A percentile compares a stretch with the other conserved stretches of the same genome.
Evolutionary conservation across 2,329 filamentous ascomycete species (phyloP).

Genomic region (Aspergillus niger): DNA sequence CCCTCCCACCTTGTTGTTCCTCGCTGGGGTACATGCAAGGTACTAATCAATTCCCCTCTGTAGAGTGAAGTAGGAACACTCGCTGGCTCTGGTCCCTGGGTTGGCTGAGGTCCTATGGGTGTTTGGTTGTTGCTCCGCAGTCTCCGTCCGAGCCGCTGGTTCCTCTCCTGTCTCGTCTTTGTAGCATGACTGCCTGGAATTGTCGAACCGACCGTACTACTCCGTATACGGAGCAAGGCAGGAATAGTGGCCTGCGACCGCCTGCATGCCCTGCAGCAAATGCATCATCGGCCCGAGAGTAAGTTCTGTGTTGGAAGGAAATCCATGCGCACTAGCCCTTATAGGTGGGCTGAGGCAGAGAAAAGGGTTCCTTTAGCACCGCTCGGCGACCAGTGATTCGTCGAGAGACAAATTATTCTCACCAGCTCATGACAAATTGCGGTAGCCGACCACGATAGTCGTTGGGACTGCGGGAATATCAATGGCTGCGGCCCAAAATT

Average conservation of each 20-base stretch:
- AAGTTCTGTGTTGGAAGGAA: conserved; percentile 14
- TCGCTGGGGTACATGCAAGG: neutral
- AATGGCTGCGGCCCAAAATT: conserved; percentile 1
- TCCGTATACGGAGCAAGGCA: conserved; percentile 1
- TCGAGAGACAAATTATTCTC: neutral
- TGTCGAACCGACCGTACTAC: neutral
- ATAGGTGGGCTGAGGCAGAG: conserved; percentile 11
- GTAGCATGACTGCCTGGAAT: neutral
- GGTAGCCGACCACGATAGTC: neutral
- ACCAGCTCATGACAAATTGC: conserved; percentile 1
- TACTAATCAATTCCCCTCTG: neutral
- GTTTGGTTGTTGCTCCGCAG: neutral
- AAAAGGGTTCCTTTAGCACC: conserved; percentile 3
- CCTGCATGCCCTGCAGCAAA: conserved; percentile 19
- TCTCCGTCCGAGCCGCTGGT: neutral
- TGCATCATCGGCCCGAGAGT: conserved; percentile 23
- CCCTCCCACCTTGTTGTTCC: neutral
- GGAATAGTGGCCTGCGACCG: neutral
- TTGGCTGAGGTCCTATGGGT: neutral
- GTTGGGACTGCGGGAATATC: neutral
- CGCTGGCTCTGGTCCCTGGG: neutral
- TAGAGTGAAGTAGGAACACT: neutral
- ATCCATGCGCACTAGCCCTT: conserved; percentile 5
- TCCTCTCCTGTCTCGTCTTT: neutral
- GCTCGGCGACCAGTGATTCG: neutral